phyloP scores from a whole-genome alignment of 2,329 filamentous ascomycete species.

The Neospermospora avenae region DNA sequence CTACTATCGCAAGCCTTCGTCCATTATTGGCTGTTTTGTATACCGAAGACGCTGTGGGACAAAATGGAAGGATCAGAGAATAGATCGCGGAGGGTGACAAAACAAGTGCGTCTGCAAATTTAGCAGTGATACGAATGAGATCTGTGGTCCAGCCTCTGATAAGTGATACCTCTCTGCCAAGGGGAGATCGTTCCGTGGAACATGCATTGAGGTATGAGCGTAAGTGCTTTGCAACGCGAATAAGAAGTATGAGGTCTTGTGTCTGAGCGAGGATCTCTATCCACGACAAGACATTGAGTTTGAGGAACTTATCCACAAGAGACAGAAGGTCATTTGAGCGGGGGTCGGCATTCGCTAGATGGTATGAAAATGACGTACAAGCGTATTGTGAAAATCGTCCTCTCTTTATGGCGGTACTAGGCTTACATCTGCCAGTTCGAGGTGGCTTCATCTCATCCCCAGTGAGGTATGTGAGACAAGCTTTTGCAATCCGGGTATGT shows the following conservation, averaged over 20 bases:
- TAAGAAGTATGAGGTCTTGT: slow-evolving; percentile 25
- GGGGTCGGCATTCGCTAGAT: slow-evolving; percentile 21
- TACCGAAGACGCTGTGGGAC: slow-evolving; percentile 28
- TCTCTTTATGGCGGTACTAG: background rate
- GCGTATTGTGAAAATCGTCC: slow-evolving; percentile 29
- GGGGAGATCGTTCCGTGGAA: slow-evolving; percentile 7
- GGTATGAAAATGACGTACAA: slow-evolving; percentile 31
- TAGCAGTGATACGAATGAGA: slow-evolving; percentile 33
- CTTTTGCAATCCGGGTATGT: slow-evolving; percentile 28
- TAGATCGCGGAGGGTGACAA: slow-evolving; percentile 36
- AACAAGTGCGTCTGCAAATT: slow-evolving; percentile 34
- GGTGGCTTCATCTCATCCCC: slow-evolving; percentile 23
- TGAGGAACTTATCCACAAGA: slow-evolving; percentile 29
- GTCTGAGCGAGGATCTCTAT: slow-evolving; percentile 31
- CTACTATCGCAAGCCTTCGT: slow-evolving; percentile 23
- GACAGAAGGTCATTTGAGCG: slow-evolving; percentile 23
- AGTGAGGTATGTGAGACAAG: slow-evolving; percentile 30
- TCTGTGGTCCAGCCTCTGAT: slow-evolving; percentile 36
- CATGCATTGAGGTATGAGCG: slow-evolving; percentile 26
- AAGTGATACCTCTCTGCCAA: slow-evolving; percentile 23
- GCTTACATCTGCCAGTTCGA: slow-evolving; percentile 1
- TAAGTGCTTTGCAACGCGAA: slow-evolving; percentile 28
- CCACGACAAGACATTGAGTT: slow-evolving; percentile 32
- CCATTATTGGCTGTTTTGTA: slow-evolving; percentile 17
- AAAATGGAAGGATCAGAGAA: slow-evolving; percentile 37